These are phyloP conservation scores for Arthroderma sp. DNA, from an alignment of 2,329 filamentous ascomycete species.

Conservation along the genomic window DNA sequence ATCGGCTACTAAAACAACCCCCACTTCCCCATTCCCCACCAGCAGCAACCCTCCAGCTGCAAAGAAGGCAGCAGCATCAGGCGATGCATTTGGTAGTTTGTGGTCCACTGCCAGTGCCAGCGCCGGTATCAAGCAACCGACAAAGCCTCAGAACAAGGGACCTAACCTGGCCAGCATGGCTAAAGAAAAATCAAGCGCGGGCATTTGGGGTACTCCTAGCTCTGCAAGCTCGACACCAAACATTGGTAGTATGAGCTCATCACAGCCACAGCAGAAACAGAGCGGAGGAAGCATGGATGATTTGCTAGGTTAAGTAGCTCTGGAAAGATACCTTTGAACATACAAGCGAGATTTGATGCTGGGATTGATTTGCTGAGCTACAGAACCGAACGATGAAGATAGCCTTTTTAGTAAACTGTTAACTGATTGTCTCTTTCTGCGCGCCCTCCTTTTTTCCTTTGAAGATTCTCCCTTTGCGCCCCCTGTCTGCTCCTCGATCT, in stretches of 20 bases:
- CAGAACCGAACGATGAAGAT: no score
- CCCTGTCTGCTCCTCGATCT: no score
- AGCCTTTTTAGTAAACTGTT: no score
- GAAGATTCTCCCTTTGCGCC: no score
- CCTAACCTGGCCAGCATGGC: conserved; percentile 85
- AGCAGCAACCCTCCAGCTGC: conserved; percentile 27
- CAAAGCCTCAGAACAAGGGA: conserved; percentile 47
- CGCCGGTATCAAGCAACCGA: conserved; percentile 60
- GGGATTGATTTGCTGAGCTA: no score
- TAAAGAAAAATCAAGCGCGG: conserved; percentile 93
- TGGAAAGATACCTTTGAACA: background rate
- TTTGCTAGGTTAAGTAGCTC: conserved; percentile 22
- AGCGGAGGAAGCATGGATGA: conserved; percentile 28
- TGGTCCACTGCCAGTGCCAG: conserved; percentile 60
- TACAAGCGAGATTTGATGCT: no score
- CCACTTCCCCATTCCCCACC: conserved; percentile 25
- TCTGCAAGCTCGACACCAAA: conserved; percentile 36
- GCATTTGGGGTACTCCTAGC: conserved; percentile 75
- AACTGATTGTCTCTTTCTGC: no score
- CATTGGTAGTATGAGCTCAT: conserved; percentile 9
- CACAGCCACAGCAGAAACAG: conserved; percentile 19
- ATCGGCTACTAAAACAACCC: conserved; percentile 23
- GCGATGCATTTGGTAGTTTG: conserved; percentile 80
- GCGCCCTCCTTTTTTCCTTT: no score
- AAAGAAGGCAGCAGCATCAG: conserved; percentile 41